phyloP scores from a whole-genome alignment of 1,139 yeast genomes.

The Suhomyces kunorum region DNA sequence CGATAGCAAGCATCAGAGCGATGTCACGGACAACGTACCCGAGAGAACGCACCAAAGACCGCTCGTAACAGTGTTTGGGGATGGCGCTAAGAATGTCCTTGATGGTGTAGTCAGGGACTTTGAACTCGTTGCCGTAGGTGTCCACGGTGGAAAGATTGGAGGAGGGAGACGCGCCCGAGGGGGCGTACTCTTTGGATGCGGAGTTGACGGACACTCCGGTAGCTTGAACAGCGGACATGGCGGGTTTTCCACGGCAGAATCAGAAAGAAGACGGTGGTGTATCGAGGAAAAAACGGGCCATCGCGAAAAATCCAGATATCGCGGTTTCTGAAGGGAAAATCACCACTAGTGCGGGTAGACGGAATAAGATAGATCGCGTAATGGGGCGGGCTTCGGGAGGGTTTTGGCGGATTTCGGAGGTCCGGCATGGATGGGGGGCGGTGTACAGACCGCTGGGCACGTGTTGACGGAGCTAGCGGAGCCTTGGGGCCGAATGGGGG shows the following conservation, averaged over 20 bases:
- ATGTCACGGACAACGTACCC: conserved; percentile 62
- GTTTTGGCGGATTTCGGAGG: too few relatives aligned
- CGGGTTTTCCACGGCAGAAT: not conserved
- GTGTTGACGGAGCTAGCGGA: too few relatives aligned
- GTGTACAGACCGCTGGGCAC: too few relatives aligned
- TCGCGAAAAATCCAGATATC: not conserved
- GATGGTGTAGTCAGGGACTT: conserved; percentile 63
- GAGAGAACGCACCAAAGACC: conserved; percentile 51
- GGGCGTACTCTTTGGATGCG: conserved; percentile 27
- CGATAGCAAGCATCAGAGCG: conserved; percentile 41
- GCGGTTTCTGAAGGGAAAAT: not conserved
- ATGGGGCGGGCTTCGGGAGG: too few relatives aligned
- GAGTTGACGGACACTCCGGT: conserved; percentile 11
- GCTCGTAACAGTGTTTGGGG: conserved; percentile 63
- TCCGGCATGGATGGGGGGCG: too few relatives aligned
- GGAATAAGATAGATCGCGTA: not conserved
- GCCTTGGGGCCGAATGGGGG: too few relatives aligned
- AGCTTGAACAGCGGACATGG: conserved; percentile 13
- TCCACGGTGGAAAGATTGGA: conserved; percentile 45
- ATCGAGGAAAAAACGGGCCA: conserved; percentile 1
- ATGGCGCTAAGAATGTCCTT: conserved; percentile 61
- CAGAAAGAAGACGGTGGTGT: not conserved
- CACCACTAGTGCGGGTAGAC: not conserved
- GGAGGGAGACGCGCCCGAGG: conserved; percentile 19
- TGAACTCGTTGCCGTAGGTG: conserved; percentile 56